Conservation (phyloP, 116 monocot species). For the Phalaenopsis hybrid region DNA sequence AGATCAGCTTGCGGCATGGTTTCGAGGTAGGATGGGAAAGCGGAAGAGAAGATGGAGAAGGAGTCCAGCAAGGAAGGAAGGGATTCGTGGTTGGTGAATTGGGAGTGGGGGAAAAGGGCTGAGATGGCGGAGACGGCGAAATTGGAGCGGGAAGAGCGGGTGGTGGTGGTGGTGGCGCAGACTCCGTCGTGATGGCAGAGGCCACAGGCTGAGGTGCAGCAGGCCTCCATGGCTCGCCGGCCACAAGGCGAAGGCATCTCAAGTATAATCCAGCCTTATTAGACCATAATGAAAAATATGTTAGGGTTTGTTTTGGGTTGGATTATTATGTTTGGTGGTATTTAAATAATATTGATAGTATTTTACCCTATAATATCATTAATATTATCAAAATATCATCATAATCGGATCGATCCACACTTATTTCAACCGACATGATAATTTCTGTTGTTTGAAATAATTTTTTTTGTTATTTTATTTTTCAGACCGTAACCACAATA, state of each 20-base stretch:
- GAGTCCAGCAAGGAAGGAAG: conserved; percentile 21
- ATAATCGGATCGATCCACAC: too few species aligned
- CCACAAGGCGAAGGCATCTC: background rate
- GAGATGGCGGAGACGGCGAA: conserved; percentile 13
- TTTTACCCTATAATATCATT: too few species aligned
- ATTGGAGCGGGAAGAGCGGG: conserved; percentile 9
- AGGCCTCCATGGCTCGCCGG: background rate
- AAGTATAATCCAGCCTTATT: background rate
- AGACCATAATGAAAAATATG: too few species aligned
- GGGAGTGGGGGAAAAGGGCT: conserved; percentile 19
- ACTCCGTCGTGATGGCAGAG: background rate
- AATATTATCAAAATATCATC: too few species aligned
- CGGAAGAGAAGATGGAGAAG: conserved; percentile 17
- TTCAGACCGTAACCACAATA: too few species aligned
- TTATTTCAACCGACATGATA: too few species aligned
- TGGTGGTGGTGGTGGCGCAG: background rate
- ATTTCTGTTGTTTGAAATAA: too few species aligned
- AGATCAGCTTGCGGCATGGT: conserved; percentile 17
- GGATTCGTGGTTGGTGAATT: conserved; percentile 33
- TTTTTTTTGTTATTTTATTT: too few species aligned
- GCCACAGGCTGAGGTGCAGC: background rate
- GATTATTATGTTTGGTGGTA: too few species aligned
- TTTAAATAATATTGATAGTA: too few species aligned
- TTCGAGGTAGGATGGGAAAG: conserved; percentile 19
- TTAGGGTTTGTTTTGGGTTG: too few species aligned